Percentiles rank a stretch among this genome's conserved stretches.
Conservation (phyloP, 495 filamentous ascomycete genomes). For the Penicillium simplicissimum region DNA sequence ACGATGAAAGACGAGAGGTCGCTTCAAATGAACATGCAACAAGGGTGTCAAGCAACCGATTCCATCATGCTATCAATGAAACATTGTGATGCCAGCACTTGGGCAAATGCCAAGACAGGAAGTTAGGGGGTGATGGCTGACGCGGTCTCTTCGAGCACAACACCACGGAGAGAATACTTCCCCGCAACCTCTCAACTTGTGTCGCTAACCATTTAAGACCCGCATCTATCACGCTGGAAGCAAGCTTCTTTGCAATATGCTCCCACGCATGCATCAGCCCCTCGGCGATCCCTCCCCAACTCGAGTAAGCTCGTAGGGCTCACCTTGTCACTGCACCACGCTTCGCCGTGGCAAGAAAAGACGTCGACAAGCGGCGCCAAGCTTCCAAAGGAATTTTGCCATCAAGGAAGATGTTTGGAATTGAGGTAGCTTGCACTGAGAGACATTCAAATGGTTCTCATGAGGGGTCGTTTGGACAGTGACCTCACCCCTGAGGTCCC, state of each 20-base stretch:
- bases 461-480: not conserved
- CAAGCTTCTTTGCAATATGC: constrained; percentile 8
- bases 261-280: constrained; percentile 11
- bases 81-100: too few species aligned
- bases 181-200: not conserved
- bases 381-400: constrained; percentile 3
- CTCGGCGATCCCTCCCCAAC: constrained; percentile 15
- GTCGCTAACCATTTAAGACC: not conserved
- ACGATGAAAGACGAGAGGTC: too few species aligned
- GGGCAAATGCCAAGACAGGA: not conserved
- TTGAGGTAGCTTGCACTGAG: not conserved
- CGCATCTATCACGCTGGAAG: not conserved
- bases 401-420: not conserved
- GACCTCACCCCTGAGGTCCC: not conserved
- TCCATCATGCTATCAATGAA: too few species aligned
- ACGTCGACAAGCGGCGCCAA: constrained; percentile 24
- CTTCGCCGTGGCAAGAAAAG: not conserved
- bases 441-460: not conserved
- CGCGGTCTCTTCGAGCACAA: not conserved
- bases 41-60: too few species aligned
- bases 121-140: not conserved
- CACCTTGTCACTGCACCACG: not conserved
- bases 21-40: too few species aligned
- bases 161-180: too few species aligned
- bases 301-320: constrained; percentile 27